Evolutionary conservation across 2,329 filamentous ascomycete genomes (phyloP), one percentile per base, ranked within the genome.

Genomic region (Aspergillus amoenus): DNA sequence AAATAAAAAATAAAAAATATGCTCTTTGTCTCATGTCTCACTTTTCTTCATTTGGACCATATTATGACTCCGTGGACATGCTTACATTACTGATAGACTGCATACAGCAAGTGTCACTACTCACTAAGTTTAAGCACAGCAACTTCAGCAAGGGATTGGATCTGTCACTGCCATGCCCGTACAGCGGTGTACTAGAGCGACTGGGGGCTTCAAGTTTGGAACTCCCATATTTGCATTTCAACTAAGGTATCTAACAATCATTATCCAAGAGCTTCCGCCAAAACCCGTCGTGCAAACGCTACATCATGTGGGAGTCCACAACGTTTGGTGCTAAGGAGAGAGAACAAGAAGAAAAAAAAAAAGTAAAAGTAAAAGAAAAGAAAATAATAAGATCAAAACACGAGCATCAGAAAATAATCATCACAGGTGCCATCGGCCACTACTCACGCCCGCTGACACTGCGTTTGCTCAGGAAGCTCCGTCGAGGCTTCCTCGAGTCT

Each of bases 381-480:
- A 43, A 40, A 46, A 39, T 48, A 45, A 43, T 18, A 60, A 57
- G 46, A 48, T 50, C 5, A 57, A 55, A 55, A 17, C 48, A 50
- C 27, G 27, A 37, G 34, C 34, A 37, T 37, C 12, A 37, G 15
- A 50, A 40, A 13, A 39, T 39, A 45, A 22, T 50, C 53, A 55
- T 52, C 48, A 48, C 53, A 48, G 9, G 18, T 17, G 18, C 22
- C 5, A 12, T 11, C 39, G 24, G 3, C 30, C 12, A 32, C 13
- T 21, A 30, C 45, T 22, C 59, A 73, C 34, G 60, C 15, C 72
- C 71, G 52, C 73, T 74, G 27, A 66, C 69, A 60, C 72, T 74
- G 44, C 78, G 71, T 65, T 79, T 76, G 52, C 73, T 73, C 58
- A 82, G 68, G 62, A 83, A 74, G 50, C 78, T 78, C 54, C 79